A percentile compares a stretch with the other conserved stretches of the same genome.
Conservation (phyloP, 208 protist species). For the Wallacemonas collosoma region DNA sequence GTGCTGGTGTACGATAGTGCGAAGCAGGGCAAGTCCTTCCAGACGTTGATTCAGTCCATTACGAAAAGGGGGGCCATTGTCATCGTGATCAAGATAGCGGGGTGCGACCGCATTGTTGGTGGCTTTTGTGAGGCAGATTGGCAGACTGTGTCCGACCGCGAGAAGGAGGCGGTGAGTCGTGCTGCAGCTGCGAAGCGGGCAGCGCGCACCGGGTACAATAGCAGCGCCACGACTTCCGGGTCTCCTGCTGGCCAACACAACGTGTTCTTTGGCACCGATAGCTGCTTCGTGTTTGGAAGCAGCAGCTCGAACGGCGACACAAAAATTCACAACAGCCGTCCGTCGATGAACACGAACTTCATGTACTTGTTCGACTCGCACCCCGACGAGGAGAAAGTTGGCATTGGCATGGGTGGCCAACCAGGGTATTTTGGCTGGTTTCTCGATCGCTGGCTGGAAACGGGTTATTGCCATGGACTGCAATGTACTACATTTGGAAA, state of each 20-base stretch:
- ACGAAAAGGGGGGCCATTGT: constrained; percentile 44
- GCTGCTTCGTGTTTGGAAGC: constrained; percentile 59
- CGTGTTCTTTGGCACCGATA: constrained; percentile 64
- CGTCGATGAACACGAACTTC: constrained; percentile 67
- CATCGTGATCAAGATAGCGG: constrained; percentile 47
- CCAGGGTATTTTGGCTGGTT: constrained; percentile 70
- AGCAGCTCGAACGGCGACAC: background rate
- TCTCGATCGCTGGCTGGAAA: constrained; percentile 72
- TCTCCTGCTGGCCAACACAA: constrained; percentile 45
- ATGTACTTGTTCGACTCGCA: constrained; percentile 81
- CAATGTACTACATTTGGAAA: constrained; percentile 61
- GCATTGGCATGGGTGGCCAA: constrained; percentile 75
- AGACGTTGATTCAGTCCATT: constrained; percentile 47
- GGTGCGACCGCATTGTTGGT: constrained; percentile 44
- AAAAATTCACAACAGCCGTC: constrained; percentile 31
- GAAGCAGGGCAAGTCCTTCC: constrained; percentile 72
- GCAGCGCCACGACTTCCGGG: background rate
- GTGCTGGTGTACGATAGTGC: constrained; percentile 61
- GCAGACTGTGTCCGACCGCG: constrained; percentile 50
- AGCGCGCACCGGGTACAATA: constrained; percentile 38
- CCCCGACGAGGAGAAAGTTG: constrained; percentile 45
- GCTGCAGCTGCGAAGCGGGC: constrained; percentile 50
- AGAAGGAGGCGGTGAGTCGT: constrained; percentile 47
- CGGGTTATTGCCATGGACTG: constrained; percentile 40
- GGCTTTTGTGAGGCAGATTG: constrained; percentile 64